Evolutionary conservation across 2,329 filamentous ascomycete species (phyloP).

Genomic region (Cladosporium sp.): DNA sequence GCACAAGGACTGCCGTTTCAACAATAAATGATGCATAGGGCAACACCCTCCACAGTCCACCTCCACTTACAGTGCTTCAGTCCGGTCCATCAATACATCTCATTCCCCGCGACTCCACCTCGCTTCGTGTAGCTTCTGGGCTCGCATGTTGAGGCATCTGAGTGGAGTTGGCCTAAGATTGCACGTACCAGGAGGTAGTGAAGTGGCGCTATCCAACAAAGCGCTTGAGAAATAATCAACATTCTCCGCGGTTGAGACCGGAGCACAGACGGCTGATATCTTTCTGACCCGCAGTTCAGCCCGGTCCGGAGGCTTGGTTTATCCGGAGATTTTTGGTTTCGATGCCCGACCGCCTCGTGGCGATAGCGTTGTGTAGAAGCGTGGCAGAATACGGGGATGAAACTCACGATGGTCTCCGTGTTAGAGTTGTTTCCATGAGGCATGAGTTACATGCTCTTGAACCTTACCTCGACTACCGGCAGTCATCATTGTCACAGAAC

Average conservation of each 20-base stretch:
- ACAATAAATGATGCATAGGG: not conserved
- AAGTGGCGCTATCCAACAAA: not conserved
- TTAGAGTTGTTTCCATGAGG: not conserved
- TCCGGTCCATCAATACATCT: not conserved
- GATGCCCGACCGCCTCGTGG: not conserved
- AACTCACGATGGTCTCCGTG: not conserved
- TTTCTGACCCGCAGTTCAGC: not conserved
- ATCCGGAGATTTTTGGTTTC: not conserved
- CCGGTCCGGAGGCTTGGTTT: not conserved
- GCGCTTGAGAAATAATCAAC: not conserved
- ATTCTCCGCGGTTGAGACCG: conserved; percentile 1
- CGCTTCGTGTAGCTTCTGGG: not conserved
- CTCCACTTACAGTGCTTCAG: not conserved
- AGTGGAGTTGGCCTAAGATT: not conserved
- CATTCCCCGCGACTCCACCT: not conserved
- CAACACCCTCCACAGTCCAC: not conserved
- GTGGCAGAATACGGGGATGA: not conserved
- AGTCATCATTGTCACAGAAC: not conserved
- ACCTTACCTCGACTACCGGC: not conserved
- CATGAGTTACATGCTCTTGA: not conserved
- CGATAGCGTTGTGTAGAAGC: not conserved
- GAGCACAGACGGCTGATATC: conserved; percentile 1
- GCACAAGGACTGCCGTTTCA: not conserved
- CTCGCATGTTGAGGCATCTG: not conserved
- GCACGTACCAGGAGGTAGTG: not conserved